Conservation (phyloP, 345 rosid genomes). For the Camelina hispida region DNA sequence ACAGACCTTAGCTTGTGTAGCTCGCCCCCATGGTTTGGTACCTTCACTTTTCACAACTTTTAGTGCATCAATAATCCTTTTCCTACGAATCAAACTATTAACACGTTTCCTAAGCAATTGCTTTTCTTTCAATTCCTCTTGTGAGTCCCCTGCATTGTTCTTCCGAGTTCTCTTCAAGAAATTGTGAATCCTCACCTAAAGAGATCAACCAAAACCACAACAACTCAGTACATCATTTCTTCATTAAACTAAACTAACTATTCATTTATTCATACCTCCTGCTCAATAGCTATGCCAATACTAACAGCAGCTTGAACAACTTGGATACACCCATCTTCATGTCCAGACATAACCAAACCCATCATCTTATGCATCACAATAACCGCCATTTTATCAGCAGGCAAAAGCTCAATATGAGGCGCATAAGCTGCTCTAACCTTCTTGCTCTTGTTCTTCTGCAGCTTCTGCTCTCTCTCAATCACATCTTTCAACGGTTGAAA, state of each 20-base stretch:
- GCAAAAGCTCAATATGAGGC: slow-evolving; percentile 73
- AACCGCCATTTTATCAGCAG: slow-evolving; percentile 93
- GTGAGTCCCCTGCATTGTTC: slow-evolving; percentile 50
- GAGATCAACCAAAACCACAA: slow-evolving; percentile 22
- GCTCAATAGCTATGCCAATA: slow-evolving; percentile 86
- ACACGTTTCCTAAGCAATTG: slow-evolving; percentile 73
- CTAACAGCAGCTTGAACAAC: slow-evolving; percentile 89
- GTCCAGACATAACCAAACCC: slow-evolving; percentile 73
- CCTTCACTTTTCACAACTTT: slow-evolving; percentile 76
- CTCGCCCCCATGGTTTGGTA: slow-evolving; percentile 82
- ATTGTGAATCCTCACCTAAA: slow-evolving; percentile 78
- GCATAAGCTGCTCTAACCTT: slow-evolving; percentile 79
- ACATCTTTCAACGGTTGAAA: slow-evolving; percentile 84
- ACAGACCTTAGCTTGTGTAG: slow-evolving; percentile 85
- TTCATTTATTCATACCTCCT: slow-evolving; percentile 57
- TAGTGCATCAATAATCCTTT: slow-evolving; percentile 64
- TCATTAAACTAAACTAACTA: not conserved
- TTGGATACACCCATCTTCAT: slow-evolving; percentile 69
- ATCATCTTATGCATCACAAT: slow-evolving; percentile 97
- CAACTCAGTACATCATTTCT: not conserved
- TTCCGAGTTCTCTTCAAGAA: slow-evolving; percentile 78
- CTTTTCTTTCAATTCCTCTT: slow-evolving; percentile 62
- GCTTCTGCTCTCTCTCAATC: slow-evolving; percentile 70
- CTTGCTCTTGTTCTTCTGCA: slow-evolving; percentile 62
- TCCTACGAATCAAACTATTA: slow-evolving; percentile 73